Percentiles rank a stretch among this genome's conserved stretches.
Evolutionary conservation across 2,329 filamentous ascomycete species (phyloP).

Genomic region (Cytospora piceicola): DNA sequence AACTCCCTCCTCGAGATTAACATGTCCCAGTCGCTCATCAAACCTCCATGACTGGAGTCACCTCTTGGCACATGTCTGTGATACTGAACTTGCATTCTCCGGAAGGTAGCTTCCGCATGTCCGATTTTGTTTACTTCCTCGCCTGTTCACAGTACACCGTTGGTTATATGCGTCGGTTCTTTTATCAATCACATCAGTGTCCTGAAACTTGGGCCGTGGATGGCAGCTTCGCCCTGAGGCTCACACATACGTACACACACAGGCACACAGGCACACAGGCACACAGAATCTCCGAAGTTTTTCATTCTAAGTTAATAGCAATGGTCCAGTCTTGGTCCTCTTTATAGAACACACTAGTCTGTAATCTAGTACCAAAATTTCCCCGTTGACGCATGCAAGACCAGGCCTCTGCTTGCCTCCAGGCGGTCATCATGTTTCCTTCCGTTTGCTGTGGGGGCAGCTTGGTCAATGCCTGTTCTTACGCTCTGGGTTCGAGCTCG

Average conservation of each 20-base stretch:
- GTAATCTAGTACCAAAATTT: no score
- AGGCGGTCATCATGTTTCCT: not conserved
- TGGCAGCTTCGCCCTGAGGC: not conserved
- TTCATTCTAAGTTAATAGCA: no score
- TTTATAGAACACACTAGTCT: not conserved
- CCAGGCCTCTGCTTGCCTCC: no score
- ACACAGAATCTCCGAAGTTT: not conserved
- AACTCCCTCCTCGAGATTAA: not conserved
- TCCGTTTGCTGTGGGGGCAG: not conserved
- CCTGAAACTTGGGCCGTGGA: not conserved
- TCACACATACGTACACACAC: not conserved
- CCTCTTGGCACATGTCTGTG: not conserved
- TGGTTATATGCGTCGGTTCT: no score
- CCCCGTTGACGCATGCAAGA: no score
- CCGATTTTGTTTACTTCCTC: not conserved
- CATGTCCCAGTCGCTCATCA: conserved; percentile 4
- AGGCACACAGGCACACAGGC: not conserved
- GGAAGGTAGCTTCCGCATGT: not conserved
- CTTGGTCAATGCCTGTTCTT: no score
- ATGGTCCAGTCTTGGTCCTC: no score
- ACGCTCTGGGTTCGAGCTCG: no score
- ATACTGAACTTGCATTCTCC: not conserved
- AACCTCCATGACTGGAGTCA: not conserved
- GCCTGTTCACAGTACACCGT: not conserved
- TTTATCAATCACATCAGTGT: not conserved